Evolutionary conservation across 805 yeast species (phyloP), one percentile per base, ranked within the genome.

Genomic region (Metschnikowia cerradonensis): DNA sequence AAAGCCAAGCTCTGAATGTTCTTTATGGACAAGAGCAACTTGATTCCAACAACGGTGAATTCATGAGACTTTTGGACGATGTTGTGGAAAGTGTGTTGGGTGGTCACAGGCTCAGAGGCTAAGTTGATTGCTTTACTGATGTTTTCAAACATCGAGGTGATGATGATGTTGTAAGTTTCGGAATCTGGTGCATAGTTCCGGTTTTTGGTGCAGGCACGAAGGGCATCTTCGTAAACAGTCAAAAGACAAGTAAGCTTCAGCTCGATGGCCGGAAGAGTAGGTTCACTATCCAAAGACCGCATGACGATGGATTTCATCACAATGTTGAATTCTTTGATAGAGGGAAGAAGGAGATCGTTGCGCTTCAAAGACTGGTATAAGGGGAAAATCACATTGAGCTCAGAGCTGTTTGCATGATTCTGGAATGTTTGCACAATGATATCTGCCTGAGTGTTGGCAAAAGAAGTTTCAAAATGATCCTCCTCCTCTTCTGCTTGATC

Each of bases 161-260:
- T 68, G 4, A 79, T 63, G 1, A 68, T 63, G 57, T 78, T 71
- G 64, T 80, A 86, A 6, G 88, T 84, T 17, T 69, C 70, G 39
- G 63, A 59, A 23, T 77, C 72, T 15, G 94, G 94, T 61, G 80
- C 83, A 55, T 75, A 72, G 2, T 47, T 30, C 20, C 47, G 47
- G 17, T 48, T 41, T 1, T 15, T 17, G 2, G 49, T 35, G 34
- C 55, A 54, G 2, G 52, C 60, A 4, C 50, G 61, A 36, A 86
- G 71, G 62, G 85, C 68, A 58, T 84, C 90, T 46, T 86, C 87
- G 61, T 86, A 86, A 34, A 84, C 82, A 19, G 81, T 83, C 55
- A 86, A 67, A 51, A 86, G 63, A 48, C 77, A 80, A 2, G 88
- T 84, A 62, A 86, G 71, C 61, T 78, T 79, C 42, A 76, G 77